Conservation (phyloP, 2,329 filamentous ascomycete species). For the Colletotrichum sp. region DNA sequence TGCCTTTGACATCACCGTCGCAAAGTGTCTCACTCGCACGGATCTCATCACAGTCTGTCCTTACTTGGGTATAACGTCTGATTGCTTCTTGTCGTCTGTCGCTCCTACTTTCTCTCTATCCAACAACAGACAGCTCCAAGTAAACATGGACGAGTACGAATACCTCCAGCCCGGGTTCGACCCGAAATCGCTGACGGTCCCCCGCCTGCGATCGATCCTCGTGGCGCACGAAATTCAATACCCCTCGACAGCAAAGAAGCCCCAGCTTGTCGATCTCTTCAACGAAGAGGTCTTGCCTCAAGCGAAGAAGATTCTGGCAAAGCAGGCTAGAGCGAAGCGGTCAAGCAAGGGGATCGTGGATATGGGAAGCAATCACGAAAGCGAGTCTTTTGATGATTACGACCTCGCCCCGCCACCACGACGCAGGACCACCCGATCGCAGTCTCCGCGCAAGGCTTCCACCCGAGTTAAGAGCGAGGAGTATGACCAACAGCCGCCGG, state of each 20-base stretch:
- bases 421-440: constrained; percentile 55
- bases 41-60: not conserved
- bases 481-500: constrained; percentile 38
- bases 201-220: constrained; percentile 87
- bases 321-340: constrained; percentile 80
- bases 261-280: constrained; percentile 85
- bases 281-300: constrained; percentile 79
- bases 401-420: constrained; percentile 55
- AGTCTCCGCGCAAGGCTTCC: constrained; percentile 60
- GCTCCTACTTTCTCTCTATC: not conserved
- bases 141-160: constrained; percentile 68
- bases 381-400: constrained; percentile 66
- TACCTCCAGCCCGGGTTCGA: constrained; percentile 92
- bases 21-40: constrained; percentile 8
- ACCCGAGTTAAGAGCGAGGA: constrained; percentile 59
- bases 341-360: constrained; percentile 85
- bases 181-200: constrained; percentile 81
- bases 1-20: constrained; percentile 8
- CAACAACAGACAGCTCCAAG: not conserved
- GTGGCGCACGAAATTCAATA: constrained; percentile 88
- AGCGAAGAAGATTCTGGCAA: constrained; percentile 75
- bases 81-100: not conserved
- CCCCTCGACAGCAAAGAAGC: constrained; percentile 89
- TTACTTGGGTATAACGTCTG: not conserved
- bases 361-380: constrained; percentile 70